Conservation (phyloP, 202 grass and related monocot species). For the Panicum hallii region DNA sequence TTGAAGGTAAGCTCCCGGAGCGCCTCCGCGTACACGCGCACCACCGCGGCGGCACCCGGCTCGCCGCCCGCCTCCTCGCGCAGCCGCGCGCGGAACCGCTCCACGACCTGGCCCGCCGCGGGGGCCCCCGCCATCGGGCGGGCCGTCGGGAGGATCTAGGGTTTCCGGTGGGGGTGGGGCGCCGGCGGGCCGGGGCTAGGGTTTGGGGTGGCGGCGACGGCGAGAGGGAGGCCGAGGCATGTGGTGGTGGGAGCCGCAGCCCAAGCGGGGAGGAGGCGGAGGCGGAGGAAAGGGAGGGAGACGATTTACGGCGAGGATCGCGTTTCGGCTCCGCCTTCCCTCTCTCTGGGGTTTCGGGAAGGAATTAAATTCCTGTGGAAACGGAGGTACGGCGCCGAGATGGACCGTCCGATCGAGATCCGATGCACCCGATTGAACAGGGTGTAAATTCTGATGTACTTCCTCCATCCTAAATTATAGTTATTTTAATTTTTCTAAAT, state of each 20-base stretch:
- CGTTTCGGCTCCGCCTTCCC: not conserved
- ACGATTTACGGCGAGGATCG: slow-evolving; percentile 44
- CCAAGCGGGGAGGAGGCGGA: not conserved
- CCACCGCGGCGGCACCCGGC: slow-evolving; percentile 48
- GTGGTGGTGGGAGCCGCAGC: not conserved
- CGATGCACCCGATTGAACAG: not conserved
- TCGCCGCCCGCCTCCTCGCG: slow-evolving; percentile 62
- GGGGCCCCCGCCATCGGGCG: slow-evolving; percentile 54
- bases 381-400: not conserved
- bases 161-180: slow-evolving; percentile 2
- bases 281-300: not conserved
- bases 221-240: slow-evolving; percentile 38
- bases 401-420: slow-evolving; percentile 11
- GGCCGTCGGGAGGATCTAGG: slow-evolving; percentile 39
- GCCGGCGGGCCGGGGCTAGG: slow-evolving; percentile 52
- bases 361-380: slow-evolving; percentile 23
- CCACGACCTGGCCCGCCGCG: slow-evolving; percentile 46
- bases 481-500: too few species aligned
- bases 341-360: not conserved
- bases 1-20: slow-evolving; percentile 92
- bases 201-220: slow-evolving; percentile 54
- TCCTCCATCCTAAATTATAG: too few species aligned
- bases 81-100: slow-evolving; percentile 63
- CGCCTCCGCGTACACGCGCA: slow-evolving; percentile 66
- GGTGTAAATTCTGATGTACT: not conserved